These are phyloP conservation scores for Diaporthe australafricana DNA, from an alignment of 2,329 filamentous ascomycete genomes.

Conservation along the genomic window DNA sequence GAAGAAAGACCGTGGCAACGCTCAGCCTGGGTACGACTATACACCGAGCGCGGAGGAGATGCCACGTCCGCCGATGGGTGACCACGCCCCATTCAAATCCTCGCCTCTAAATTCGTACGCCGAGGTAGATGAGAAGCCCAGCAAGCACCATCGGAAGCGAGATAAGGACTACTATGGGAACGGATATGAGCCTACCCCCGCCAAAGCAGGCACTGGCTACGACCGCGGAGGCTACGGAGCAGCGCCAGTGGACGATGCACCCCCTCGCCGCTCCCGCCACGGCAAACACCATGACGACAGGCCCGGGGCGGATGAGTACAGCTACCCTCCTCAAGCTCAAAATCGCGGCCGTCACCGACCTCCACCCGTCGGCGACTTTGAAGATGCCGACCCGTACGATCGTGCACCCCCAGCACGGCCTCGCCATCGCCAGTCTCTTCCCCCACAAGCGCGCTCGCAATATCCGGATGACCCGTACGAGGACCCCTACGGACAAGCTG, in stretches of 20 bases:
- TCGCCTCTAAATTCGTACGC: neutral
- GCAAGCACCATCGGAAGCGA: constrained; percentile 24
- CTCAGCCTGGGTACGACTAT: constrained; percentile 20
- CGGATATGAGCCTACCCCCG: neutral
- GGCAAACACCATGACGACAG: constrained; percentile 28
- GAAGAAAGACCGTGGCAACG: neutral
- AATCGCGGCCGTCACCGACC: constrained; percentile 6
- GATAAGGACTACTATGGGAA: constrained; percentile 31
- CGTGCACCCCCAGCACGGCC: neutral
- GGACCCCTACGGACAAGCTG: constrained; percentile 6
- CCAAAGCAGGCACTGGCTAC: constrained; percentile 9
- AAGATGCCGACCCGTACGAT: constrained; percentile 26
- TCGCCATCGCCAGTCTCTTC: constrained; percentile 35
- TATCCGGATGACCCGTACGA: constrained; percentile 10
- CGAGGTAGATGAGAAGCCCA: constrained; percentile 25
- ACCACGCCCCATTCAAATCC: constrained; percentile 23
- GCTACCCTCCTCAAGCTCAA: constrained; percentile 2
- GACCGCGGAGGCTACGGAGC: constrained; percentile 3
- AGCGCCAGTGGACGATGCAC: neutral
- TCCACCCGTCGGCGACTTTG: neutral
- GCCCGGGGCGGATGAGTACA: neutral
- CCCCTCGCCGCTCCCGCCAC: constrained; percentile 25
- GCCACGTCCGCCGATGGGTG: constrained; percentile 26
- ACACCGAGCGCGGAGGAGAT: neutral
- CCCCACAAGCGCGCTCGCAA: constrained; percentile 23